Evolutionary conservation across 257 asterid genomes (phyloP).

Genomic region (Solanum chiquidenum): DNA sequence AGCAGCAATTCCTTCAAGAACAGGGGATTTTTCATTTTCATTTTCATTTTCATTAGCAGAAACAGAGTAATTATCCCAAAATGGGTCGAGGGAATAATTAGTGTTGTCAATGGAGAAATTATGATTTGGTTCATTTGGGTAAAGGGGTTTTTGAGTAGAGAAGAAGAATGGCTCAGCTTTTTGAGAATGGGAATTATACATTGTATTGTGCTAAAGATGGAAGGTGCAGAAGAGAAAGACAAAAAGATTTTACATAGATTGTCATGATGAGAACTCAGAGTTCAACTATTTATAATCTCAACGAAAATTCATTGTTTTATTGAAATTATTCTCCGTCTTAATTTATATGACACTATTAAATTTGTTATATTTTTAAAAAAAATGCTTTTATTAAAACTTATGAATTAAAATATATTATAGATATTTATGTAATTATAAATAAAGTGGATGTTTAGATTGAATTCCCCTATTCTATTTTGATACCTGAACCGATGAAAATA

Average conservation of each 20-base stretch:
- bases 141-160: constrained; percentile 4
- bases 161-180: constrained; percentile 13
- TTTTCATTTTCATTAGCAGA: not conserved
- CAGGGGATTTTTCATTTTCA: not conserved
- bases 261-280: constrained; percentile 9
- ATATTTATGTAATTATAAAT: too few species aligned
- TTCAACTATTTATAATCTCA: constrained; percentile 24
- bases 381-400: too few species aligned
- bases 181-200: constrained; percentile 4
- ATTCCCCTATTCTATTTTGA: too few species aligned
- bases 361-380: too few species aligned
- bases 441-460: too few species aligned
- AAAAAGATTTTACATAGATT: not conserved
- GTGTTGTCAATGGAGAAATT: not conserved
- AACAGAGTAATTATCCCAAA: not conserved
- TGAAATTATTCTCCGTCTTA: too few species aligned
- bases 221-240: not conserved
- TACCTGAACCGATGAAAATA: too few species aligned
- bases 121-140: not conserved
- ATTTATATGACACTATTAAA: too few species aligned
- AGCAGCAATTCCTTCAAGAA: constrained; percentile 81
- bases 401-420: too few species aligned
- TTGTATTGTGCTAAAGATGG: not conserved
- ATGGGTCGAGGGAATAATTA: not conserved
- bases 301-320: not conserved